phyloP scores from a whole-genome alignment of 176 grass and related monocot genomes.

The Aechmea fasciata region DNA sequence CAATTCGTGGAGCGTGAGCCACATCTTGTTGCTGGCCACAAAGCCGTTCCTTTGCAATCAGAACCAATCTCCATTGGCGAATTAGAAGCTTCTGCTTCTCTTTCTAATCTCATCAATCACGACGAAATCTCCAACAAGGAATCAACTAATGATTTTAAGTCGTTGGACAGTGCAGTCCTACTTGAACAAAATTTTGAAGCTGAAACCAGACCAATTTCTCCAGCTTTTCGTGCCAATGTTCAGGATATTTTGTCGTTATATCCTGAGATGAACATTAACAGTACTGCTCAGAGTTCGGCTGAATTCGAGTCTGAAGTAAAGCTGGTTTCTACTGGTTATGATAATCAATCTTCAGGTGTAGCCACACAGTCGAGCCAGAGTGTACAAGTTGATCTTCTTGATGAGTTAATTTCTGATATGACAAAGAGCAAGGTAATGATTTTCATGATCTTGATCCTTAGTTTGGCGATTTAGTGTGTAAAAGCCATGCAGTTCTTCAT shows the following conservation, averaged over 20 bases:
- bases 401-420: constrained; percentile 32
- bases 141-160: constrained; percentile 4
- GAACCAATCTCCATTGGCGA: neutral
- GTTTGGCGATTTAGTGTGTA: neutral
- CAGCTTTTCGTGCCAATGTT: neutral
- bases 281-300: neutral
- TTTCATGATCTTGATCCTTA: neutral
- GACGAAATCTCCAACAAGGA: neutral
- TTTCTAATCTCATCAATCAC: neutral
- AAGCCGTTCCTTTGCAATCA: neutral
- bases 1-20: constrained; percentile 4
- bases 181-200: constrained; percentile 13
- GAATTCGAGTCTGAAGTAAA: constrained; percentile 2
- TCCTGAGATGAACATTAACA: neutral
- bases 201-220: constrained; percentile 16
- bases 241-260: neutral
- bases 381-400: constrained; percentile 18
- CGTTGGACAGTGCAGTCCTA: constrained; percentile 12
- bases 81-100: neutral
- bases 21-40: neutral
- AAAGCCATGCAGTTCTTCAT: constrained; percentile 1
- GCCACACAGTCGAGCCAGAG: constrained; percentile 11
- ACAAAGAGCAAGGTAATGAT: constrained; percentile 38
- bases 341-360: constrained; percentile 2
- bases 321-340: constrained; percentile 10